These are phyloP conservation scores for Acer campestre DNA, from an alignment of 345 rosid genomes.

Conservation along the genomic window DNA sequence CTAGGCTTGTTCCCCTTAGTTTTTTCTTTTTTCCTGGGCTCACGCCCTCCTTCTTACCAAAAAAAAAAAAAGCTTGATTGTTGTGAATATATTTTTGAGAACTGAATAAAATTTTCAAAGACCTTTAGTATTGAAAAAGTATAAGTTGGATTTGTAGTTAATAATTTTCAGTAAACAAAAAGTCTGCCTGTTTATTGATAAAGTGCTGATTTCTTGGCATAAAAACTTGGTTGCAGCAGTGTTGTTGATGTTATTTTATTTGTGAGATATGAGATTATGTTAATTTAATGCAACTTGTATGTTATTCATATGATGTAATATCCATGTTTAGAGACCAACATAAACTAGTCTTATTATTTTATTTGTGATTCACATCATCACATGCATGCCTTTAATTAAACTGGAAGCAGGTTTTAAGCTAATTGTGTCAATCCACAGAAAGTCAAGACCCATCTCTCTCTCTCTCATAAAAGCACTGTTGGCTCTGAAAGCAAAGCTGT, in stretches of 20 bases:
- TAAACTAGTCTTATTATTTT: background rate
- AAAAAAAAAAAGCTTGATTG: too few relatives aligned
- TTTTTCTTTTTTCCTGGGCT: too few relatives aligned
- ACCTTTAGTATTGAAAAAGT: too few relatives aligned
- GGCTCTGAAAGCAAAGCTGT: conserved; percentile 23
- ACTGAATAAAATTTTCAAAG: too few relatives aligned
- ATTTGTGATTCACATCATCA: conserved; percentile 1
- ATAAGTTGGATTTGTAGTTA: too few relatives aligned
- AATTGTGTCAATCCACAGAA: conserved; percentile 3
- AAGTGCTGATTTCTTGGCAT: too few relatives aligned
- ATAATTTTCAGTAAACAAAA: too few relatives aligned
- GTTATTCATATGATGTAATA: background rate
- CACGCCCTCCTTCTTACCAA: too few relatives aligned
- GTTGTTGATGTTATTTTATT: background rate
- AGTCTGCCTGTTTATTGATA: too few relatives aligned
- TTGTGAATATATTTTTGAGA: background rate
- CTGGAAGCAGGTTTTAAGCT: conserved; percentile 26
- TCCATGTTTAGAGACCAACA: background rate
- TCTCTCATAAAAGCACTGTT: background rate
- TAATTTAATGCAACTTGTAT: background rate
- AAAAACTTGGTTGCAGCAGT: too few relatives aligned
- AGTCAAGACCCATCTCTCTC: background rate
- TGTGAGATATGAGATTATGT: background rate
- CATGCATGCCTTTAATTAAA: conserved; percentile 28
- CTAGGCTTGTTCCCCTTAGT: too few relatives aligned